These are phyloP conservation scores for Puccinia polysora DNA, from an alignment of 1,284 basidiomycete genomes.

Conservation along the genomic window DNA sequence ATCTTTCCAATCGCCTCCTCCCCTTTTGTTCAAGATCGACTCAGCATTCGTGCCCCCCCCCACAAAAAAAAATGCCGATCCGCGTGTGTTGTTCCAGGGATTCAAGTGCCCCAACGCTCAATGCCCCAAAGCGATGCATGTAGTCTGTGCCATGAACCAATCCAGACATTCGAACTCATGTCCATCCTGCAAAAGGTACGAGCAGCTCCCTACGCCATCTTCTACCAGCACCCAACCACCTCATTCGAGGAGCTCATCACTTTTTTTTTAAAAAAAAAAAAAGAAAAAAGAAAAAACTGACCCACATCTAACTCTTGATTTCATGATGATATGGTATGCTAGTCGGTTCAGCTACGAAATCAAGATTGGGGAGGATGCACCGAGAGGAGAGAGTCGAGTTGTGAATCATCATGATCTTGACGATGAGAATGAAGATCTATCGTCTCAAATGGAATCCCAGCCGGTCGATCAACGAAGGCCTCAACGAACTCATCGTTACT, in stretches of 20 bases:
- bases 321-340: too few relatives aligned
- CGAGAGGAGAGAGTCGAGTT: background rate
- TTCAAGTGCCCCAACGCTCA: slow-evolving; percentile 23
- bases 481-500: background rate
- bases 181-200: slow-evolving; percentile 26
- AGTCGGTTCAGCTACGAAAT: slow-evolving; percentile 12
- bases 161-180: slow-evolving; percentile 12
- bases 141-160: slow-evolving; percentile 16
- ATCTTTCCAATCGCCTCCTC: background rate
- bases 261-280: too few relatives aligned
- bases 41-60: background rate
- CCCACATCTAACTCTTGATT: too few relatives aligned
- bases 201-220: too few relatives aligned
- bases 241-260: too few relatives aligned
- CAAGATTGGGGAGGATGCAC: slow-evolving; percentile 20
- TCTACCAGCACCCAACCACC: background rate
- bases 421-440: background rate
- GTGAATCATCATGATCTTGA: background rate
- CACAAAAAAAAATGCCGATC: too few relatives aligned
- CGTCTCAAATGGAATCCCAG: background rate
- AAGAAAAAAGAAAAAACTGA: too few relatives aligned
- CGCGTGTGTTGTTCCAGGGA: slow-evolving; percentile 5
- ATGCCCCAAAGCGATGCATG: slow-evolving; percentile 33
- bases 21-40: background rate
- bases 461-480: background rate